These are phyloP conservation scores for Isabelozyma pseudorhagii DNA, from an alignment of 805 yeast species.

Conservation along the genomic window DNA sequence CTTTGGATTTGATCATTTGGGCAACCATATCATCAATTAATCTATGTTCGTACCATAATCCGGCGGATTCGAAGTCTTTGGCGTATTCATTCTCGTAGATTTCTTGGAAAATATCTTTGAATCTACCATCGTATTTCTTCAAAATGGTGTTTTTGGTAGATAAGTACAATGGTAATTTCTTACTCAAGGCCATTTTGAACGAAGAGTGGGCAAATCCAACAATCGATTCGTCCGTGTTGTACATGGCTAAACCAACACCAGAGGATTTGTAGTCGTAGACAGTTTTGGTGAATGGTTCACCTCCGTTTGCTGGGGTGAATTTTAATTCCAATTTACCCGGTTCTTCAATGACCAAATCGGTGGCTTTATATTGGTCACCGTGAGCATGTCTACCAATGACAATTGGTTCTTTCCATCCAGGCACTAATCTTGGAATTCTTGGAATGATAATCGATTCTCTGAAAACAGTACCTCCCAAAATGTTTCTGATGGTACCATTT, in stretches of 20 bases:
- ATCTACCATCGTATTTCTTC: slow-evolving; percentile 79
- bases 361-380: slow-evolving; percentile 83
- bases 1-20: slow-evolving; percentile 81
- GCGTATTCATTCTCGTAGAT: slow-evolving; percentile 59
- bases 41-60: slow-evolving; percentile 75
- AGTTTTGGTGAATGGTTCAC: slow-evolving; percentile 42
- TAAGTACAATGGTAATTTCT: slow-evolving; percentile 61
- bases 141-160: slow-evolving; percentile 80
- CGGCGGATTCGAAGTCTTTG: slow-evolving; percentile 52
- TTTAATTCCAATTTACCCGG: slow-evolving; percentile 67
- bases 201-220: slow-evolving; percentile 77
- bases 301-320: slow-evolving; percentile 61
- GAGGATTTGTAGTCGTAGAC: slow-evolving; percentile 63
- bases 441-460: slow-evolving; percentile 81
- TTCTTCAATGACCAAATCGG: slow-evolving; percentile 64
- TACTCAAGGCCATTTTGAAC: slow-evolving; percentile 66
- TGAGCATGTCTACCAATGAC: slow-evolving; percentile 84
- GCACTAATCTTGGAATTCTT: slow-evolving; percentile 71
- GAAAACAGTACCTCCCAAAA: slow-evolving; percentile 79
- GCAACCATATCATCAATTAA: slow-evolving; percentile 88
- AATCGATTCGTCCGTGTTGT: slow-evolving; percentile 78
- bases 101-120: slow-evolving; percentile 75
- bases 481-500: slow-evolving; percentile 80
- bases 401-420: slow-evolving; percentile 80
- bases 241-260: slow-evolving; percentile 81